Evolutionary conservation across 1,284 basidiomycete species (phyloP).

Genomic region (Vanrija pseudolonga): DNA sequence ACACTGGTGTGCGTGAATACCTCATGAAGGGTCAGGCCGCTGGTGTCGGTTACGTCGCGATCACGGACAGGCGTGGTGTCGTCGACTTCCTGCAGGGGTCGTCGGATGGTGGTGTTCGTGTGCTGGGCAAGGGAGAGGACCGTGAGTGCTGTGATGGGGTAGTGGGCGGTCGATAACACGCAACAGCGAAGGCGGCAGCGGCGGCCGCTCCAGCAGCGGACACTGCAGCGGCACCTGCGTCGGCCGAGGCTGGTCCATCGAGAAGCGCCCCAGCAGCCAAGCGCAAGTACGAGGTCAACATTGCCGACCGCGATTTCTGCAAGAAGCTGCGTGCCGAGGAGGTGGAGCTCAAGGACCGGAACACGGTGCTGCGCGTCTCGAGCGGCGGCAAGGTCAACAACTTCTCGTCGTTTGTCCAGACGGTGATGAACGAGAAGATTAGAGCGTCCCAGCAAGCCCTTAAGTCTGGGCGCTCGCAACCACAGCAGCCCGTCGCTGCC

Average conservation of each 20-base stretch:
- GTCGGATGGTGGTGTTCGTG: constrained; percentile 54
- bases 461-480: constrained; percentile 17
- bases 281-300: constrained; percentile 72
- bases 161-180: not conserved
- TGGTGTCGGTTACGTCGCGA: constrained; percentile 71
- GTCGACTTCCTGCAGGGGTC: constrained; percentile 75
- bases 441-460: constrained; percentile 33
- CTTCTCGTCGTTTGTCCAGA: constrained; percentile 38
- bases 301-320: constrained; percentile 72
- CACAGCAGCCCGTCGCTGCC: constrained; percentile 8
- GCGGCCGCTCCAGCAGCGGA: constrained; percentile 12
- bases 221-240: constrained; percentile 39
- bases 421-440: constrained; percentile 43
- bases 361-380: constrained; percentile 36
- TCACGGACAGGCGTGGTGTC: constrained; percentile 76
- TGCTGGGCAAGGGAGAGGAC: constrained; percentile 58
- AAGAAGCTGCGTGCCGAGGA: constrained; percentile 56
- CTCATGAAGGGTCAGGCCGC: constrained; percentile 74
- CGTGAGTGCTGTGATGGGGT: constrained; percentile 51
- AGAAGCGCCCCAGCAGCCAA: constrained; percentile 57
- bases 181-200: constrained; percentile 1
- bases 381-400: constrained; percentile 41
- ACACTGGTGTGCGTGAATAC: constrained; percentile 73
- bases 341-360: constrained; percentile 42
- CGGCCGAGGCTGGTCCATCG: constrained; percentile 47